These are phyloP conservation scores for Simplicillium aogashimaense DNA, from an alignment of 2,329 filamentous ascomycete species.

Conservation along the genomic window DNA sequence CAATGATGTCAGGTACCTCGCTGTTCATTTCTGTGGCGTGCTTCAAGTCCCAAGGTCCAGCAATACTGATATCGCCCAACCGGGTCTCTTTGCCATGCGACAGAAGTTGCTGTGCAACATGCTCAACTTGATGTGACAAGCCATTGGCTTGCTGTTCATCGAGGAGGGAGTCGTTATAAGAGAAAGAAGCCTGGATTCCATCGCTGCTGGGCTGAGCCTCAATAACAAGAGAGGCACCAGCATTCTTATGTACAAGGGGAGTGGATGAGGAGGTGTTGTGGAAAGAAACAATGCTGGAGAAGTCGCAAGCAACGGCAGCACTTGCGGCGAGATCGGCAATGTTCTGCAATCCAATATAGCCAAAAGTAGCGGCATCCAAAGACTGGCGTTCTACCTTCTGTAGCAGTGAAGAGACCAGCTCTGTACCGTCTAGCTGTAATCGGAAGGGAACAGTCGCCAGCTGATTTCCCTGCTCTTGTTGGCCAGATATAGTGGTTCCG, in stretches of 20 bases:
- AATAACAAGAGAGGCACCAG: no score
- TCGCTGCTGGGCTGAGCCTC: background rate
- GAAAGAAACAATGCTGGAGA: constrained; percentile 7
- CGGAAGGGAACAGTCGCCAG: background rate
- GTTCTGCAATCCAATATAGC: constrained; percentile 4
- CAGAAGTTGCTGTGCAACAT: background rate
- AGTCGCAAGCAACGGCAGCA: constrained; percentile 4
- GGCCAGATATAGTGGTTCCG: constrained; percentile 1
- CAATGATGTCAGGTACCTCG: background rate
- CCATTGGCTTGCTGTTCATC: background rate
- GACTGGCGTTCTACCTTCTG: background rate
- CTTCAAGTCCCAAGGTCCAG: constrained; percentile 1
- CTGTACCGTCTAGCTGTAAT: background rate
- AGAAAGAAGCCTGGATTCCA: background rate
- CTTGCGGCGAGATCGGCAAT: constrained; percentile 6
- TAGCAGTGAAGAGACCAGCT: background rate
- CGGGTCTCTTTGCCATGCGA: background rate
- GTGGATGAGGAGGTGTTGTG: constrained; percentile 1
- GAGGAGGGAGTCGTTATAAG: background rate
- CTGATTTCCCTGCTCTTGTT: background rate
- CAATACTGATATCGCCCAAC: background rate
- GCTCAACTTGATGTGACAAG: constrained; percentile 1
- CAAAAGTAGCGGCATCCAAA: constrained; percentile 1
- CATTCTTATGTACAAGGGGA: background rate
- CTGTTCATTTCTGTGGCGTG: background rate